These are phyloP conservation scores for Termitomyces sp. DNA, from an alignment of 768 basidiomycete genomes.

Conservation along the genomic window DNA sequence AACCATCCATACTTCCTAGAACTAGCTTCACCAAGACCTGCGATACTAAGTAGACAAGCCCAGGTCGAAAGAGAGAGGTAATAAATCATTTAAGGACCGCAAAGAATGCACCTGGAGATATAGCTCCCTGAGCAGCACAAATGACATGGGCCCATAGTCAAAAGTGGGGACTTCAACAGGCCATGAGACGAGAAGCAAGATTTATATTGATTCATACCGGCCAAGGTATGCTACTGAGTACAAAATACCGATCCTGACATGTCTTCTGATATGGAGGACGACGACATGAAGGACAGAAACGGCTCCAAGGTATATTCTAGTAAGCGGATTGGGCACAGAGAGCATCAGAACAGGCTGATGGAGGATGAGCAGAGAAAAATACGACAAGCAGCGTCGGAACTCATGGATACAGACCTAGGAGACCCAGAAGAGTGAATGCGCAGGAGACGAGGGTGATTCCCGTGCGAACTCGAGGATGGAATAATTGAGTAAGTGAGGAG, in stretches of 20 bases:
- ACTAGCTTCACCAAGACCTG: too few species aligned
- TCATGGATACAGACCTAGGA: conserved; percentile 23
- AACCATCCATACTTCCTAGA: too few species aligned
- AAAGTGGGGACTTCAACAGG: too few species aligned
- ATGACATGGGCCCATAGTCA: conserved; percentile 47
- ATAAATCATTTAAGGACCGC: not conserved
- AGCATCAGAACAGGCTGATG: not conserved
- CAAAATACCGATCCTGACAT: conserved; percentile 59
- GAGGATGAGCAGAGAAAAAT: conserved; percentile 8
- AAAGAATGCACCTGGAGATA: not conserved
- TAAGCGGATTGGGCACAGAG: not conserved
- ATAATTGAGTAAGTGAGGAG: not conserved
- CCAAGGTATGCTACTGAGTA: conserved; percentile 33
- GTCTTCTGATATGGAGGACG: conserved; percentile 15
- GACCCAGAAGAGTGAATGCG: conserved; percentile 15
- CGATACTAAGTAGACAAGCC: too few species aligned
- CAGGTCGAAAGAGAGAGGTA: not conserved
- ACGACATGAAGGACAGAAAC: not conserved
- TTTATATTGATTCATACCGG: too few species aligned
- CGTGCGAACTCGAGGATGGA: conserved; percentile 20
- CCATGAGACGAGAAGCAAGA: too few species aligned
- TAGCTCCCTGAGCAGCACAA: conserved; percentile 43
- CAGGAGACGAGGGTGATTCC: conserved; percentile 9
- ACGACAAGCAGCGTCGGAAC: conserved; percentile 19
- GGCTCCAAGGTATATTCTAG: not conserved